Evolutionary conservation across 768 basidiomycete species (phyloP), one percentile per base, ranked within the genome.

Genomic region (Lactarius pseudohatsudake): DNA sequence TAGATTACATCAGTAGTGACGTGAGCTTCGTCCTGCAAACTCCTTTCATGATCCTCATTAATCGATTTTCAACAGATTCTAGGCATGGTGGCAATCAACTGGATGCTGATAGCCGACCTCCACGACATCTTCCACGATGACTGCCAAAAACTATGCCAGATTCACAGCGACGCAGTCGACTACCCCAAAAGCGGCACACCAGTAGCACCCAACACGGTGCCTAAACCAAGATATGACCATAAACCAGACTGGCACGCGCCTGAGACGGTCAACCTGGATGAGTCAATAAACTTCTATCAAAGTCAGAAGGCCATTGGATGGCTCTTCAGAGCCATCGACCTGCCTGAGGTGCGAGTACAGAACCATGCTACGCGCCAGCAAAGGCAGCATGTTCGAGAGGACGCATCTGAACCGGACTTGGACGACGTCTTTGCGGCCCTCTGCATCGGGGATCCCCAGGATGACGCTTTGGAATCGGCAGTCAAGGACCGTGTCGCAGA

Each of bases 241-340:
- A 65, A 81, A 69, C 88, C 88, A 10, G 88, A 90, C 72, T 89
- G 88, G 87, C 79, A 81, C 72, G 87, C 86, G 2, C 86, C 85
- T 20, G 88, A 90, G 74, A 86, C 81, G 0, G 73, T 81, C 20
- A 75, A 77, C 16, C 50, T 60, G 18, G 72, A 71, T n/a, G 53
- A 26, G 11, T 4, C 59, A 0, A 41, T 26, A 4, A 60, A 70
- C 1, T 86, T 80, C 73, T 91, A 91, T 70, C 43, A 69, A 57
- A 90, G 88, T 71, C 11, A 71, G 1, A 74, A 79, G 30, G 85
- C 85, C 0, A 84, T 91, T 47, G 90, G 90, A 3, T 75, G 77
- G 61, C 80, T 91, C 13, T 91, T 83, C 71, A 81, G 89, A 59
- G 82, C 68, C 2, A 85, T 92, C 70, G 78, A 85, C 18, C 78